A percentile compares a stretch with the other conserved stretches of the same genome.
Conservation (phyloP, 371 early-diverging fungal species). For the Mucor circinelloides region DNA sequence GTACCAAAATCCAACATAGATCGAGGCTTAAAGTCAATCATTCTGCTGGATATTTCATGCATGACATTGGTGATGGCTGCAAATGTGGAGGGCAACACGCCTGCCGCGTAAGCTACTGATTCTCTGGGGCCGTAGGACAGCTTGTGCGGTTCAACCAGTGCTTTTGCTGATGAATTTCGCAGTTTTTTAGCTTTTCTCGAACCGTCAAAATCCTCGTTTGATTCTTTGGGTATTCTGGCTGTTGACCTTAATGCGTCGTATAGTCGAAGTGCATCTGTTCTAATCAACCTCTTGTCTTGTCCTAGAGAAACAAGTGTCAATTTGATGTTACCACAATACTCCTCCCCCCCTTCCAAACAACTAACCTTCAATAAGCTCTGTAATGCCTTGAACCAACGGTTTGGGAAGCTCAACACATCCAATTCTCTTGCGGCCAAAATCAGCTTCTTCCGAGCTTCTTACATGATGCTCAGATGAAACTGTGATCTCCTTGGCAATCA, state of each 20-base stretch:
- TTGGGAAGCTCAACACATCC: conserved; percentile 68
- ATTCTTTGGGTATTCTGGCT: conserved; percentile 30
- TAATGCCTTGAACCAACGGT: conserved; percentile 54
- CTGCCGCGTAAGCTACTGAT: conserved; percentile 75
- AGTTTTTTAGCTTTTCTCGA: conserved; percentile 30
- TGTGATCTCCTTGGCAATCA: conserved; percentile 13
- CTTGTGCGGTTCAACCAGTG: conserved; percentile 56
- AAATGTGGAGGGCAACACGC: conserved; percentile 68
- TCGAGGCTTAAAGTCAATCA: conserved; percentile 66
- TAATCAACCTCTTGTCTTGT: conserved; percentile 58
- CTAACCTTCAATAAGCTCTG: conserved; percentile 37
- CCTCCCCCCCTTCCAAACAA: background rate
- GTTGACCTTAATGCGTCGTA: conserved; percentile 74
- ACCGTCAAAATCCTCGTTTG: conserved; percentile 6
- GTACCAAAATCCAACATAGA: conserved; percentile 83
- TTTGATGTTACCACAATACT: too few relatives aligned
- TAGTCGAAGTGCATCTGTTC: conserved; percentile 69
- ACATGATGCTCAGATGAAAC: conserved; percentile 9
- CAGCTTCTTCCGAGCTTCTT: conserved; percentile 70
- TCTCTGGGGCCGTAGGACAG: conserved; percentile 79
- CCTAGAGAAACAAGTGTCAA: conserved; percentile 21
- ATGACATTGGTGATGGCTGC: conserved; percentile 73
- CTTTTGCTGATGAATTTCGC: conserved; percentile 14
- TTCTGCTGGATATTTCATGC: conserved; percentile 58
- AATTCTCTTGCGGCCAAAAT: conserved; percentile 74